Evolutionary conservation across 345 rosid genomes (phyloP), one percentile per base, ranked within the genome.

Genomic region (Raphanus raphanistrum): DNA sequence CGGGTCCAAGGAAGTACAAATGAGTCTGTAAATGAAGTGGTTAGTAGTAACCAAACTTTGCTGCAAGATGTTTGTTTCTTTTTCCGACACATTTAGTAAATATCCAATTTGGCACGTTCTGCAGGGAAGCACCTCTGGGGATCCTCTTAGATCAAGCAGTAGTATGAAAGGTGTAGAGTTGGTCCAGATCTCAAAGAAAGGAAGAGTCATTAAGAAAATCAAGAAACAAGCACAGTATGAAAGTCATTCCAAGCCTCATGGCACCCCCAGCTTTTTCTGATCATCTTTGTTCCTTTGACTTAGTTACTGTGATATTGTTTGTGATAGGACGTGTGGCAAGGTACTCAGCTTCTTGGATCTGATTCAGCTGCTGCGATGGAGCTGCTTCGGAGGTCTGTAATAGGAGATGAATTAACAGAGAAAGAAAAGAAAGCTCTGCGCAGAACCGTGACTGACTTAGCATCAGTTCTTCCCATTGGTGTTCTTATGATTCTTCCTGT

Each of bases 401-500:
- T 88, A 75, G 98, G 99, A 48, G 99, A 95, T 79, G 94, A 95
- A 79, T 84, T 95, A 74, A 86, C 99, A 31, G 88, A 83, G 77
- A 92, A 90, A 84, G 98, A 95, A 76, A 92, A 88, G 89, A 84
- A 86, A 82, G 92, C 90, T 63, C 86, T 95, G 2, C 84, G 72
- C 72, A 89, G 97, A 84, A 95, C 99, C 32, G 75, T 95, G 85
- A 89, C 91, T 2, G 98, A 95, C 80, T 71, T 92, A 70, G 99
- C 99, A 74, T 91, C 98, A 50, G 97, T 92, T 60, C 84, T 95
- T 71, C 99, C 99, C 21, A 92, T 95, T 72, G 92, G 99, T 38
- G 57, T 95, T 69, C 84, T 92, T 72, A 95, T 95, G 99, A 96
- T 95, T 82, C 98, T 95, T 80, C 98, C 99, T 27, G 98, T 95